Conservation (phyloP, 1,284 basidiomycete genomes). For the Boletus sp. region DNA sequence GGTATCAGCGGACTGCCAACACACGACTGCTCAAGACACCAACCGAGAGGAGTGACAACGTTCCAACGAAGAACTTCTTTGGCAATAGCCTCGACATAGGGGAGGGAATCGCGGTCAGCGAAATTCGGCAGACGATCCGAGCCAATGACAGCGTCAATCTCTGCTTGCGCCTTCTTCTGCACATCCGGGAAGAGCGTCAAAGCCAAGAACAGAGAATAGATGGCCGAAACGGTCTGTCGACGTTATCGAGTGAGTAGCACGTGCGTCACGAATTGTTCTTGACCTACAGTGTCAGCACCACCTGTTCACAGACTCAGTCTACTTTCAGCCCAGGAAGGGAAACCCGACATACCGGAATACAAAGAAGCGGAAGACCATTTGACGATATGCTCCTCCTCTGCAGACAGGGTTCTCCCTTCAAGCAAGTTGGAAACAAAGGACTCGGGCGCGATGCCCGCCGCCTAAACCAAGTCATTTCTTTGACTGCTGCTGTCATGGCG, state of each 20-base stretch:
- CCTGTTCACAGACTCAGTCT: slow-evolving; percentile 23
- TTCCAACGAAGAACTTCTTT: slow-evolving; percentile 67
- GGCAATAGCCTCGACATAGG: slow-evolving; percentile 56
- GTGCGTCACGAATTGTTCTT: not conserved
- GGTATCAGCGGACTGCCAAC: slow-evolving; percentile 8
- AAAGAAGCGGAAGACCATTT: slow-evolving; percentile 61
- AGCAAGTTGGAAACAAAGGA: slow-evolving; percentile 53
- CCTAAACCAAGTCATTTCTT: slow-evolving; percentile 33
- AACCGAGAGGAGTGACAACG: slow-evolving; percentile 48
- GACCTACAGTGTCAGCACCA: slow-evolving; percentile 45
- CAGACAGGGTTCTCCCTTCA: slow-evolving; percentile 41
- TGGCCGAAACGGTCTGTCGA: slow-evolving; percentile 39
- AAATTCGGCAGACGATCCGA: slow-evolving; percentile 57
- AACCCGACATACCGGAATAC: slow-evolving; percentile 44
- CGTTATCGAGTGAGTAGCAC: slow-evolving; percentile 26
- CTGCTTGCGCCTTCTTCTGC: slow-evolving; percentile 48
- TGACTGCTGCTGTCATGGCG: no score
- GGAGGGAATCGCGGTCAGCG: slow-evolving; percentile 52
- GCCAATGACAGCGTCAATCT: slow-evolving; percentile 62
- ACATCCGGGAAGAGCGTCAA: slow-evolving; percentile 39
- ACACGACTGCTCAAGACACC: slow-evolving; percentile 14
- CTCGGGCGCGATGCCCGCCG: slow-evolving; percentile 45
- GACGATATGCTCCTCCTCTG: slow-evolving; percentile 50
- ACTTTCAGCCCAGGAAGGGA: not conserved
- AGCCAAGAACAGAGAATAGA: slow-evolving; percentile 37